Evolutionary conservation across 2,329 filamentous ascomycete species (phyloP).

Genomic region (Microdochium paspali): DNA sequence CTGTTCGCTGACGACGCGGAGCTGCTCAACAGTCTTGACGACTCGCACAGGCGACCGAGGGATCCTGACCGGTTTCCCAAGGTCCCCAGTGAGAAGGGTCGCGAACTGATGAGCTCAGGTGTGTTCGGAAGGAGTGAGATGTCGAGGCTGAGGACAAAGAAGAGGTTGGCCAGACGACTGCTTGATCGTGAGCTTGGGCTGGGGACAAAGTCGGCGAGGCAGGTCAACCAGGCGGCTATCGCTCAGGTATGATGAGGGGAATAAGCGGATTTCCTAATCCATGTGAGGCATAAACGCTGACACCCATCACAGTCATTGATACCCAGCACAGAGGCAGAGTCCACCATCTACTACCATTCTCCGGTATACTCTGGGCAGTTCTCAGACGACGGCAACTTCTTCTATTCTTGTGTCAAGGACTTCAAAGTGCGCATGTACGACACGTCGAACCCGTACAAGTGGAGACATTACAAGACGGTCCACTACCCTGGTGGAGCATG

Average conservation of each 20-base stretch:
- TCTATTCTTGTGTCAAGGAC: conserved; percentile 85
- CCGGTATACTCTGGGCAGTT: conserved; percentile 94
- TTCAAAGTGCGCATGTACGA: conserved; percentile 97
- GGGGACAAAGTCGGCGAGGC: conserved; percentile 49
- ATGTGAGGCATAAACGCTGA: too few relatives aligned
- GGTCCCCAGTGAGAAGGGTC: conserved; percentile 70
- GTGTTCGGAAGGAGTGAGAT: conserved; percentile 62
- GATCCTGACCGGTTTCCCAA: conserved; percentile 63
- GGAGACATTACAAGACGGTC: conserved; percentile 92
- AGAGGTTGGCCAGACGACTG: conserved; percentile 59
- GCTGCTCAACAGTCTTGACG: conserved; percentile 28
- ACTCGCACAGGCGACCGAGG: conserved; percentile 30
- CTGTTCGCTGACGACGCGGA: conserved; percentile 22
- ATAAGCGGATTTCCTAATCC: too few relatives aligned
- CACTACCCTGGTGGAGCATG: conserved; percentile 80
- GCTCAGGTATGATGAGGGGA: too few relatives aligned
- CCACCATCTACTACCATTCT: conserved; percentile 77
- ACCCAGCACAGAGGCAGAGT: conserved; percentile 68
- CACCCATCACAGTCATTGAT: conserved; percentile 52
- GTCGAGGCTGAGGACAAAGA: conserved; percentile 38
- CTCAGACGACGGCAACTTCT: conserved; percentile 94
- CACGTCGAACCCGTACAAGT: conserved; percentile 88
- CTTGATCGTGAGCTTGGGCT: conserved; percentile 75
- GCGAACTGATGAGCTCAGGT: conserved; percentile 72
- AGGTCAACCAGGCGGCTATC: conserved; percentile 55